These are phyloP conservation scores for Zalaria sp. DNA, from an alignment of 2,329 filamentous ascomycete species.

Conservation along the genomic window DNA sequence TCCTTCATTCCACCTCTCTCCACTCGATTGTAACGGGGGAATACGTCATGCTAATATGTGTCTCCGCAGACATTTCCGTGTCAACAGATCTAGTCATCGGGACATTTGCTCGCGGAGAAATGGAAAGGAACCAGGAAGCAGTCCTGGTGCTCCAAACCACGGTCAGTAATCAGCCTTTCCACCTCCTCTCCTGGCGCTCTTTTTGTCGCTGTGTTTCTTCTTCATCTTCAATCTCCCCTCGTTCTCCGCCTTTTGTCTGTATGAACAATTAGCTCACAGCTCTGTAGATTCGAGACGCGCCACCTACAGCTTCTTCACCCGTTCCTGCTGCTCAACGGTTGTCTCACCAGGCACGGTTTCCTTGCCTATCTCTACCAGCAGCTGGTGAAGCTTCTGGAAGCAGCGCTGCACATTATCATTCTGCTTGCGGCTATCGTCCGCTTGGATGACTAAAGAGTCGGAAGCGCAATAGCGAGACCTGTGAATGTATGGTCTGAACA, in stretches of 20 bases:
- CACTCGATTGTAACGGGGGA: too few species aligned
- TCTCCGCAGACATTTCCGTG: too few species aligned
- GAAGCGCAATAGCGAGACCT: constrained; percentile 42
- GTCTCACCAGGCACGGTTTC: constrained; percentile 46
- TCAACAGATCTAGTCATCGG: too few species aligned
- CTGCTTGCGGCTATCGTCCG: constrained; percentile 49
- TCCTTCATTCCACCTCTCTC: background rate
- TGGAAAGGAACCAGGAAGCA: background rate
- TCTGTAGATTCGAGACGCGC: background rate
- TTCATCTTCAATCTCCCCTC: constrained; percentile 43
- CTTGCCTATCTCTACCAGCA: constrained; percentile 38
- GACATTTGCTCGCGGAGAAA: too few species aligned
- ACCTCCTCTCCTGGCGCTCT: constrained; percentile 35
- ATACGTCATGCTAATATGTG: too few species aligned
- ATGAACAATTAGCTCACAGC: constrained; percentile 1
- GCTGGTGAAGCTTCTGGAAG: constrained; percentile 41
- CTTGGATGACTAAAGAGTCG: constrained; percentile 44
- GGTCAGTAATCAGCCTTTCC: constrained; percentile 18
- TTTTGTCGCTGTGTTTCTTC: constrained; percentile 48
- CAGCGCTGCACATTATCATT: constrained; percentile 45
- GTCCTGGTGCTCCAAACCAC: background rate
- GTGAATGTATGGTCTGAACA: constrained; percentile 38
- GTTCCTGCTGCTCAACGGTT: constrained; percentile 38
- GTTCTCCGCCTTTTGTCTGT: constrained; percentile 42
- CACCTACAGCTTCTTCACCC: constrained; percentile 39